These are phyloP conservation scores for Peniophora sp. DNA, from an alignment of 1,284 basidiomycete genomes.

Conservation along the genomic window DNA sequence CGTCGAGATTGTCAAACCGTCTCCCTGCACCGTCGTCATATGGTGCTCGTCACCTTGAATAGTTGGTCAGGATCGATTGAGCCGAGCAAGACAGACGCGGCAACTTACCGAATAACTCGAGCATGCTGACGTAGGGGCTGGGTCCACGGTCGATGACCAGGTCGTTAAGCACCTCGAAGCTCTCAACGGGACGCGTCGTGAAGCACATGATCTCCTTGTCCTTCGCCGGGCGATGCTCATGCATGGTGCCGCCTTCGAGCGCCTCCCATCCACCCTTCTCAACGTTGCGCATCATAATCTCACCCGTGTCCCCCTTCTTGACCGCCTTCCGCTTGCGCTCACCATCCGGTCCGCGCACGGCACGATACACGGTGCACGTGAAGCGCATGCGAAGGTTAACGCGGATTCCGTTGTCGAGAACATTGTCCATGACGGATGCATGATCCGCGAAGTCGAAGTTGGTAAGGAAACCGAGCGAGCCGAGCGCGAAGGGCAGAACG, in stretches of 20 bases:
- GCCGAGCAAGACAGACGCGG: neutral
- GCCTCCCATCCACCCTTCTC: constrained; percentile 92
- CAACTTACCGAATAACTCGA: constrained; percentile 89
- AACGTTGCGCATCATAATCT: constrained; percentile 89
- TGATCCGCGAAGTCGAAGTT: constrained; percentile 95
- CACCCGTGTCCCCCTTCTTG: constrained; percentile 86
- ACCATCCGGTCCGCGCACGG: constrained; percentile 60
- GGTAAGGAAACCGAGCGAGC: constrained; percentile 96
- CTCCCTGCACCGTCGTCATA: constrained; percentile 98
- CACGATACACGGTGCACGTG: constrained; percentile 96
- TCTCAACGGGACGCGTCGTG: constrained; percentile 90
- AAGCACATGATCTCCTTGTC: constrained; percentile 99
- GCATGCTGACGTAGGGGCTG: constrained; percentile 92
- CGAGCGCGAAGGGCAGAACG: constrained; percentile 95
- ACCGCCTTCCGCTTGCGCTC: constrained; percentile 70
- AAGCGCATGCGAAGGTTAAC: constrained; percentile 99
- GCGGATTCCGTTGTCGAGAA: constrained; percentile 89
- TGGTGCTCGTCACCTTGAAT: constrained; percentile 91
- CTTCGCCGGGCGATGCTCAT: constrained; percentile 42
- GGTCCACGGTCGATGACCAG: constrained; percentile 97
- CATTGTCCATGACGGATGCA: constrained; percentile 81
- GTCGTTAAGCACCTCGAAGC: constrained; percentile 97
- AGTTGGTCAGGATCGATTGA: constrained; percentile 1
- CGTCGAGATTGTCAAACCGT: constrained; percentile 93
- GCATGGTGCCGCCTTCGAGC: constrained; percentile 68